A percentile compares a stretch with the other conserved stretches of the same genome.
Evolutionary conservation across 1,284 basidiomycete genomes (phyloP).

Genomic region (Grifola frondosa): DNA sequence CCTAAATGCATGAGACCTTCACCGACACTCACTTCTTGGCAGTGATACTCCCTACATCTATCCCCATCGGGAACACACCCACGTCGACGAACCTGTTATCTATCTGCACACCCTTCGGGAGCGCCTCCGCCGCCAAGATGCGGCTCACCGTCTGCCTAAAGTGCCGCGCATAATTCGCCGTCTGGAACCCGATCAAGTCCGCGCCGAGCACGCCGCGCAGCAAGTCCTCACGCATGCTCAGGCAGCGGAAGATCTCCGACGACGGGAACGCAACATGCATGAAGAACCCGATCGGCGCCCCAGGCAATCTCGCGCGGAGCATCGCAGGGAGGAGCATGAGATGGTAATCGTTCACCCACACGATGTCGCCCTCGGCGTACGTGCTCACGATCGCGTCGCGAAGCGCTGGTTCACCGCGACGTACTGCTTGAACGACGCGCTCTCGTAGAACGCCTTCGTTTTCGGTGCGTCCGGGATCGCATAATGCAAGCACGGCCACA

Average conservation of each 20-base stretch:
- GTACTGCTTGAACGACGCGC: conserved; percentile 76
- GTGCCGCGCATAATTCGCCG: conserved; percentile 76
- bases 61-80: conserved; percentile 87
- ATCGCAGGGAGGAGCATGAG: conserved; percentile 81
- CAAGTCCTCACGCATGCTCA: conserved; percentile 66
- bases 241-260: conserved; percentile 85
- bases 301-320: conserved; percentile 60
- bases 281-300: conserved; percentile 84
- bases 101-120: conserved; percentile 81
- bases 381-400: conserved; percentile 74
- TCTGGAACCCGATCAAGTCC: conserved; percentile 81
- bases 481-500: conserved; percentile 89
- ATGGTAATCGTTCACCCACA: conserved; percentile 87
- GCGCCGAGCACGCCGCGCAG: conserved; percentile 76
- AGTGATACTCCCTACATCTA: conserved; percentile 73
- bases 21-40: conserved; percentile 56
- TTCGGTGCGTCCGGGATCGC: conserved; percentile 84
- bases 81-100: conserved; percentile 74
- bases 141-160: conserved; percentile 84
- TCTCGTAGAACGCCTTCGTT: conserved; percentile 80
- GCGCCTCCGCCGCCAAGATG: conserved; percentile 77
- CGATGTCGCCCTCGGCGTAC: conserved; percentile 82
- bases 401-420: conserved; percentile 82
- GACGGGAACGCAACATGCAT: conserved; percentile 88
- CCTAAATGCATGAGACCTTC: no score